Evolutionary conservation across 1,139 yeast species (phyloP).

Genomic region (Blastobotrys indianensis): DNA sequence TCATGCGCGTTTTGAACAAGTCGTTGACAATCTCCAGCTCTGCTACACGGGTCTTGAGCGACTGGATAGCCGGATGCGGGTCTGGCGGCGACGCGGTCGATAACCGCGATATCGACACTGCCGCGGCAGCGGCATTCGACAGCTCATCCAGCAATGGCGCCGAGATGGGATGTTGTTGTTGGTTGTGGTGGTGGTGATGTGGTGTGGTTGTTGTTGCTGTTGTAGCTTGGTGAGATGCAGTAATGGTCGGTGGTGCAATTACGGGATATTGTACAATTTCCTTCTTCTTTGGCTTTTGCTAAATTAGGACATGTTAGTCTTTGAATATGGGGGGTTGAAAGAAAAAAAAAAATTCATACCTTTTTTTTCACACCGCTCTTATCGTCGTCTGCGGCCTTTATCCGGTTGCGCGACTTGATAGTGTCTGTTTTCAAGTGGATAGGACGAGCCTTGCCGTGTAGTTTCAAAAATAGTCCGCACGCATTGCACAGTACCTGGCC

Average conservation of each 20-base stretch:
- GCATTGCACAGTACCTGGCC: slow-evolving; percentile 95
- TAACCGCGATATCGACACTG: slow-evolving; percentile 4
- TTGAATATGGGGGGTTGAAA: too few species aligned
- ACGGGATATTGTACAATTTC: slow-evolving; percentile 2
- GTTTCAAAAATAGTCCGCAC: slow-evolving; percentile 83
- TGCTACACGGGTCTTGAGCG: slow-evolving; percentile 53
- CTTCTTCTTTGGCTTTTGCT: slow-evolving; percentile 5
- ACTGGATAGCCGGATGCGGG: slow-evolving; percentile 18
- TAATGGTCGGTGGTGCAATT: slow-evolving; percentile 1
- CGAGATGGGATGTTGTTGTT: neutral
- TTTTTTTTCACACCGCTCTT: slow-evolving; percentile 1
- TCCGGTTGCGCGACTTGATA: slow-evolving; percentile 82
- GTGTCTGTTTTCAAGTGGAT: slow-evolving; percentile 87
- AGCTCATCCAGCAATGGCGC: slow-evolving; percentile 1
- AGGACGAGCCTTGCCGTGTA: slow-evolving; percentile 91
- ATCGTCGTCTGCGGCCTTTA: slow-evolving; percentile 34
- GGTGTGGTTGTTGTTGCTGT: too few species aligned
- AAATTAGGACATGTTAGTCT: neutral
- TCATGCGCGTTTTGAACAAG: slow-evolving; percentile 70
- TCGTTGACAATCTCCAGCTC: slow-evolving; percentile 89
- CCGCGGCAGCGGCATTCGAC: slow-evolving; percentile 1
- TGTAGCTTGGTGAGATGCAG: neutral
- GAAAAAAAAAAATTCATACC: slow-evolving; percentile 1
- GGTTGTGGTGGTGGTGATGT: neutral
- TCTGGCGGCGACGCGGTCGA: slow-evolving; percentile 18